Percentiles rank a stretch among this genome's conserved stretches.
Evolutionary conservation across 2,329 filamentous ascomycete genomes (phyloP).

Genomic region (Coleophoma crateriformis): DNA sequence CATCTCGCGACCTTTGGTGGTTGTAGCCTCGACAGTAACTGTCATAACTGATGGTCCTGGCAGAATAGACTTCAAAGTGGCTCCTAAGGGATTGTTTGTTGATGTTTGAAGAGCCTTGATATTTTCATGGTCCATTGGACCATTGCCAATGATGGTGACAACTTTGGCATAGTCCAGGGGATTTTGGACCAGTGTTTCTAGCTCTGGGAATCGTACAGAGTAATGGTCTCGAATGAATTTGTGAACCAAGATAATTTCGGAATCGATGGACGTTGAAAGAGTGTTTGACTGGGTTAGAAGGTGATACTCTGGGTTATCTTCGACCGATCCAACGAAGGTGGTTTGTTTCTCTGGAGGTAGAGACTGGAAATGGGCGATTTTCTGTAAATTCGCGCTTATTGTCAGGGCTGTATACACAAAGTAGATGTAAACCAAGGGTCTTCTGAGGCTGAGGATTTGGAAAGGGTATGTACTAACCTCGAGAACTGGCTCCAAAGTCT

Average conservation of each 20-base stretch:
- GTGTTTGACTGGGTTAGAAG: slow-evolving; percentile 84
- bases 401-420: slow-evolving; percentile 62
- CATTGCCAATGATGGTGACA: slow-evolving; percentile 88
- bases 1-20: slow-evolving; percentile 76
- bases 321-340: slow-evolving; percentile 71
- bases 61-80: slow-evolving; percentile 72
- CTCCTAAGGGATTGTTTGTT: slow-evolving; percentile 70
- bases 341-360: slow-evolving; percentile 60
- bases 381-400: slow-evolving; percentile 53
- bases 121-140: slow-evolving; percentile 73
- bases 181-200: slow-evolving; percentile 84
- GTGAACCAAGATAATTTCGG: slow-evolving; percentile 87
- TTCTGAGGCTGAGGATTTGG: slow-evolving; percentile 24
- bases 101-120: slow-evolving; percentile 76
- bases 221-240: slow-evolving; percentile 97
- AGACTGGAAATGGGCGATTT: slow-evolving; percentile 73
- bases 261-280: slow-evolving; percentile 86
- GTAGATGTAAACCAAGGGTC: slow-evolving; percentile 56
- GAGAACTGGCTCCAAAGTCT: slow-evolving; percentile 72
- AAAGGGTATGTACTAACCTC: slow-evolving; percentile 56
- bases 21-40: slow-evolving; percentile 90
- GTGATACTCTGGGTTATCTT: slow-evolving; percentile 89
- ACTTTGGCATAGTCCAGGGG: slow-evolving; percentile 94
- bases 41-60: slow-evolving; percentile 92
- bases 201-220: slow-evolving; percentile 85